Evolutionary conservation across 2,329 filamentous ascomycete species (phyloP), one percentile per base, ranked within the genome.

Genomic region (Albifimbria verrucaria): DNA sequence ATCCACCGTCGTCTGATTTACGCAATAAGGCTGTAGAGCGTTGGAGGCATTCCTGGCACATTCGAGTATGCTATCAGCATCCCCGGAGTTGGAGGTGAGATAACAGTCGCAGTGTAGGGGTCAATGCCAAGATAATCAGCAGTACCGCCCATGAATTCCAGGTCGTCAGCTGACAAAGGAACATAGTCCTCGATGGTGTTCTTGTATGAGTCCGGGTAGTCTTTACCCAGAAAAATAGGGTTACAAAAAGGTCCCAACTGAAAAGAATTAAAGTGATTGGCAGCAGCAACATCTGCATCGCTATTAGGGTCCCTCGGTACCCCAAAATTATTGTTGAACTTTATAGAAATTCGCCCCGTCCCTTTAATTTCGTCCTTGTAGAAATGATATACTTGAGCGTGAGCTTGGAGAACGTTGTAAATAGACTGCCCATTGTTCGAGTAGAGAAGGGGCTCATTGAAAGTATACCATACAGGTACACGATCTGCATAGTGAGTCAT

Each of bases 81-180:
- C 56, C 6, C 67, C 7, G 60, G 53, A 0, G 59, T 62, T 0
- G 79, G 76, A 0, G 76, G 72, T 2, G 75, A 72, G n/a, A 83
- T 76, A 0, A 82, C 76, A 0, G 77, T 79, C 0, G 79, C 77
- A 0, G 79, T 83, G 66, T 86, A 86, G 0, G 80, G 77, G 56
- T 86, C 81, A 36, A 85, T 75, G 7, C 75, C 79, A 39, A 82
- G 73, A 52, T 83, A 78, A 62, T 85, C 82, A 3, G 76, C 72
- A 0, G 78, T 82, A 7, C 75, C 72, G 20, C 73, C 70, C 25
- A 82, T 75, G 47, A 76, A 73, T 2, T 58, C 61, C n/a, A 85
- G 68, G 39, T 87, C 69, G 1, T 73, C 66, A 0, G 71, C 57
- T 1, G 69, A 80, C 25, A 86, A 65, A 0, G 74, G 73, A 3